Evolutionary conservation across 768 basidiomycete genomes (phyloP), one percentile per base, ranked within the genome.

Genomic region (Leccinum arenicola): DNA sequence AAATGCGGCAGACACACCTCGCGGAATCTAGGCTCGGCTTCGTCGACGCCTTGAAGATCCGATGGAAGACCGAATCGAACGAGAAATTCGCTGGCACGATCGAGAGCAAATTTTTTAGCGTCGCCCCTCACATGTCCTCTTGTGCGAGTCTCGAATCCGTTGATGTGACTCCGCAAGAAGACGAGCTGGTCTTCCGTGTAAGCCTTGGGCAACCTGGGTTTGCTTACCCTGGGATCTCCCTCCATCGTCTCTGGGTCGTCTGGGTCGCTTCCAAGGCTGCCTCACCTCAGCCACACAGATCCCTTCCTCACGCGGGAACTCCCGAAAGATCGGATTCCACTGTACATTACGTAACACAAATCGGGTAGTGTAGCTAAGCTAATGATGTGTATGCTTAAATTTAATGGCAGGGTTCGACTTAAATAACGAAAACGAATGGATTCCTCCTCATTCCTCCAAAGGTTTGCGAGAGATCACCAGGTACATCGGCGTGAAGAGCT

Each of bases 401-500:
- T n/a, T 45, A 43, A 43, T 11, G 43, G 12, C 47, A 5, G 14
- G 12, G 47, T 48, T 25, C 23, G 47, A 48, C 23, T 25, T 25
- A 19, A 47, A 47, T 47, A 47, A 0, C 48, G 5, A 15, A 11
- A 15, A 49, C 9, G 23, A 49, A 25, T 21, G 19, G 3, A 50
- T 10, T n/a, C 27, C 12, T n/a, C 9, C 10, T 31, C 55, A 61
- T 19, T 66, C 38, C 21, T 61, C 59, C 43, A 57, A 29, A 0
- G 84, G 84, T 70, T 86, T 87, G 68, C 82, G 77, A 63, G 76
- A 77, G 40, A 93, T 67, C 33, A 84, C 87, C 19, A 93, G 75
- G 66, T 87, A 91, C 91, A 94, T 94, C 0, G 91, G 92, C 9
- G 92, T 93, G 74, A 93, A 93, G 11, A 93, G 79, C 91, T 93